Evolutionary conservation across 768 basidiomycete genomes (phyloP), one percentile per base, ranked within the genome.

Genomic region (Zangia roseola): DNA sequence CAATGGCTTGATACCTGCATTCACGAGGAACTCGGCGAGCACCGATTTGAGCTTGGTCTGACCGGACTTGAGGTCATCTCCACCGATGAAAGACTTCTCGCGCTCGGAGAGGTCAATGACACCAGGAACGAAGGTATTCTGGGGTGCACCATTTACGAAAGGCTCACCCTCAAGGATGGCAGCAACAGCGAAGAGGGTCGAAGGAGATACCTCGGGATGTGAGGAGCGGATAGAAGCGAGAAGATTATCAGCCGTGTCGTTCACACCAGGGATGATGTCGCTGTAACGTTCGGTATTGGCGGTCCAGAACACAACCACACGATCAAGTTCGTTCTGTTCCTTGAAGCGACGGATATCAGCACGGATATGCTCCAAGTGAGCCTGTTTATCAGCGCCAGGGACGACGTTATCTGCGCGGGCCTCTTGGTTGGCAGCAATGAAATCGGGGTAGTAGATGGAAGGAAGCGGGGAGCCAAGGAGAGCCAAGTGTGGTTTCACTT

Each of bases 81-180:
- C 94, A 39, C 91, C 95, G 60, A 99, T 97, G 79, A 97, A 98
- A 7, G 91, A 86, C 61, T 84, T 75, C 59, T 88, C 72, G 54
- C 84, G 80, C 75, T 97, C 95, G 35, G 95, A 92, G 56, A 99
- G 88, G 58, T 84, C 81, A 63, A 99, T 88, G 60, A 87, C 86
- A 55, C 95, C 95, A 0, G 95, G 95, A 21, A 99, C 94, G 60
- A 97, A 97, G 4, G 95, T 97, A 80, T 99, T 99, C 79, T 98
- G 94, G 6, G 95, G 95, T 10, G 95, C 94, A 42, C 95, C 95
- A 64, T 97, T 97, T 64, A 98, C 81, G 77, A 94, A 99, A 17
- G 95, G 93, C 64, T 87, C 84, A 48, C 88, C 88, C 71, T 98
- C 95, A 58, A 97, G 86, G 67, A 98, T 95, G 25, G 93, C 79